These are phyloP conservation scores for Kalanchoe fedtschenkoi DNA, from an alignment of 164 flowering plant genomes.

Conservation along the genomic window DNA sequence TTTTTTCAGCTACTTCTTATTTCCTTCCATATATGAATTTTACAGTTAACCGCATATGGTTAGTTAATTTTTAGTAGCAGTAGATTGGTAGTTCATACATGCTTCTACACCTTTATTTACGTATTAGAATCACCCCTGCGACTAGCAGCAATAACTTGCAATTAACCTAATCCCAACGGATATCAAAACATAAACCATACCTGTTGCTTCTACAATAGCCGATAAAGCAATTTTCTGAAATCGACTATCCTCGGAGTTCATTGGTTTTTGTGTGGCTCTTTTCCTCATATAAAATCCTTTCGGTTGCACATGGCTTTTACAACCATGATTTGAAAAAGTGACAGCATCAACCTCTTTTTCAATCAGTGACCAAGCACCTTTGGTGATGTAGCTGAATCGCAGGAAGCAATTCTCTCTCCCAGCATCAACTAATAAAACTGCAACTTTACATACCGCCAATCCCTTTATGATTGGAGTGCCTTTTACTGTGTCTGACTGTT, in stretches of 20 bases:
- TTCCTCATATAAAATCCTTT: constrained; percentile 18
- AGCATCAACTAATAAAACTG: constrained; percentile 51
- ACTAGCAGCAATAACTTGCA: no score
- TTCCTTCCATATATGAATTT: no score
- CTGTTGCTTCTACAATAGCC: constrained; percentile 54
- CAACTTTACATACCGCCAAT: constrained; percentile 63
- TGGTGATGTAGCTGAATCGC: constrained; percentile 29
- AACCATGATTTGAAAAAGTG: background rate
- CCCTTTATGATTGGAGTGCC: constrained; percentile 30
- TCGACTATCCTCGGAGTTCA: constrained; percentile 16
- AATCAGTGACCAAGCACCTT: constrained; percentile 73
- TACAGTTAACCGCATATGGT: no score
- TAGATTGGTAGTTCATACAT: no score
- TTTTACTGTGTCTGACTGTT: constrained; percentile 39
- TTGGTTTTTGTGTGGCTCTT: constrained; percentile 17
- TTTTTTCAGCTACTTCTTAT: no score
- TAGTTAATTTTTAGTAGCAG: no score
- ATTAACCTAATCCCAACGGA: no score
- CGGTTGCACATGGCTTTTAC: constrained; percentile 13
- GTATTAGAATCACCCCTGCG: no score
- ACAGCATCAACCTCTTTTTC: constrained; percentile 34
- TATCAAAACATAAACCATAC: constrained; percentile 20
- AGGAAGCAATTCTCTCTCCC: constrained; percentile 55
- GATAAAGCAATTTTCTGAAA: constrained; percentile 42
- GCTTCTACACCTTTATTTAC: background rate